phyloP scores from a whole-genome alignment of 495 filamentous ascomycete species.

The Penicillium arizonense region DNA sequence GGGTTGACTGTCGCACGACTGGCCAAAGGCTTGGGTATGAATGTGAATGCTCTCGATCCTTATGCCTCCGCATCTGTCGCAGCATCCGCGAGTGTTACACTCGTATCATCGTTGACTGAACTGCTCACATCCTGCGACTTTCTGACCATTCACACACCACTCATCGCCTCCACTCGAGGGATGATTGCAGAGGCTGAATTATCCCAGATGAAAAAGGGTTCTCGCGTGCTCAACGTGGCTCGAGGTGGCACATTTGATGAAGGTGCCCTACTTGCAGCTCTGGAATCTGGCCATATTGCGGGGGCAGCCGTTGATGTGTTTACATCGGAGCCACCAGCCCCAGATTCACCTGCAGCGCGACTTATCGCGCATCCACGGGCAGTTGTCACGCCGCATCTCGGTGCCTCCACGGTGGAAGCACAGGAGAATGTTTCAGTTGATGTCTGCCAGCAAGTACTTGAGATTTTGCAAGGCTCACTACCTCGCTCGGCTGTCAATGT shows the following conservation, averaged over 20 bases:
- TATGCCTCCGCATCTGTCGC: slow-evolving; percentile 64
- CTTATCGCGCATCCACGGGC: slow-evolving; percentile 62
- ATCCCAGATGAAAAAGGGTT: slow-evolving; percentile 62
- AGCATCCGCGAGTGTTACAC: slow-evolving; percentile 52
- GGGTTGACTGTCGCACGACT: slow-evolving; percentile 68
- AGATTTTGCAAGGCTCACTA: slow-evolving; percentile 62
- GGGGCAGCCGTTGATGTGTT: slow-evolving; percentile 77
- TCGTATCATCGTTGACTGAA: slow-evolving; percentile 50
- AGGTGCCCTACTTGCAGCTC: slow-evolving; percentile 60
- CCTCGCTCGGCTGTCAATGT: slow-evolving; percentile 72
- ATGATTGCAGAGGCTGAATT: slow-evolving; percentile 62
- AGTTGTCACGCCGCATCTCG: slow-evolving; percentile 69
- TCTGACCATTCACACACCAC: slow-evolving; percentile 71
- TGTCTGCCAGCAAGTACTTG: slow-evolving; percentile 70
- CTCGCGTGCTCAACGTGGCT: slow-evolving; percentile 67
- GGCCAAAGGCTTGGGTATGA: slow-evolving; percentile 69
- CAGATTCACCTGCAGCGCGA: slow-evolving; percentile 48
- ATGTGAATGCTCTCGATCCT: slow-evolving; percentile 62
- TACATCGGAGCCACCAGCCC: slow-evolving; percentile 61
- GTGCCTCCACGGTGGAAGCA: slow-evolving; percentile 71
- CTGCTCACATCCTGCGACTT: slow-evolving; percentile 65
- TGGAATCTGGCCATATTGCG: slow-evolving; percentile 65
- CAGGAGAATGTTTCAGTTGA: slow-evolving; percentile 75
- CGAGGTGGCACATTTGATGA: slow-evolving; percentile 77
- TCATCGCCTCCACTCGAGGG: slow-evolving; percentile 67